phyloP scores from a whole-genome alignment of 768 basidiomycete genomes.

The Lentinula aciculospora region DNA sequence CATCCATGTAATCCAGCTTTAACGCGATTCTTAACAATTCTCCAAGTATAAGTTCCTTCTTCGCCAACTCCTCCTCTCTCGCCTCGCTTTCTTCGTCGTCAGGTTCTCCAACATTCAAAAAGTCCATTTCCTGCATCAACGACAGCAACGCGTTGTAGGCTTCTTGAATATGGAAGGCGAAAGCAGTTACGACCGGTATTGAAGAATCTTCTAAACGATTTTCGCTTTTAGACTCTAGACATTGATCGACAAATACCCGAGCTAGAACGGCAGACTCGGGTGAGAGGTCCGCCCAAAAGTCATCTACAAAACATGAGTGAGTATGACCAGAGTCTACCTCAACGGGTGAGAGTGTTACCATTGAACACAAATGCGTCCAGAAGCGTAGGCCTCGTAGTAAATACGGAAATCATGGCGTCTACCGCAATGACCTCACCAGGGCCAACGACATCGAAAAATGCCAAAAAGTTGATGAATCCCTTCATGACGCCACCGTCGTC shows the following conservation, averaged over 20 bases:
- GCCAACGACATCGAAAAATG: conserved; percentile 59
- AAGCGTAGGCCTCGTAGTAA: conserved; percentile 65
- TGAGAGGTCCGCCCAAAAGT: conserved; percentile 69
- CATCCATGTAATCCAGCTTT: conserved; percentile 88
- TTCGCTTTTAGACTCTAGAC: conserved; percentile 54
- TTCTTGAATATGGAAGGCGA: conserved; percentile 80
- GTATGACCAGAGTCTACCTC: neutral
- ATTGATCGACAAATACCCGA: conserved; percentile 83
- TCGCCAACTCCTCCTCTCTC: conserved; percentile 54
- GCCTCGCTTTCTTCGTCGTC: conserved; percentile 37
- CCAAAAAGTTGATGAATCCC: conserved; percentile 37
- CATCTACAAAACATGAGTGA: conserved; percentile 34
- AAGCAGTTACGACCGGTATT: conserved; percentile 87
- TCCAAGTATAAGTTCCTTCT: conserved; percentile 67
- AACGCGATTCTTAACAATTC: conserved; percentile 80
- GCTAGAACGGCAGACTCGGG: conserved; percentile 81
- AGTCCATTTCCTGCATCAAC: conserved; percentile 34
- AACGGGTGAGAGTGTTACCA: conserved; percentile 33
- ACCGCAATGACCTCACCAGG: conserved; percentile 69
- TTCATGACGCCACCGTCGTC: conserved; percentile 45
- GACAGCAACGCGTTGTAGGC: conserved; percentile 61
- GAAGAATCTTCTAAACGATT: conserved; percentile 58
- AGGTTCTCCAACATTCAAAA: conserved; percentile 25
- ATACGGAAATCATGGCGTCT: conserved; percentile 74
- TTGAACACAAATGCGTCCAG: conserved; percentile 69